Conservation (phyloP, 1,139 yeast species). For the Diutina neorugosa region DNA sequence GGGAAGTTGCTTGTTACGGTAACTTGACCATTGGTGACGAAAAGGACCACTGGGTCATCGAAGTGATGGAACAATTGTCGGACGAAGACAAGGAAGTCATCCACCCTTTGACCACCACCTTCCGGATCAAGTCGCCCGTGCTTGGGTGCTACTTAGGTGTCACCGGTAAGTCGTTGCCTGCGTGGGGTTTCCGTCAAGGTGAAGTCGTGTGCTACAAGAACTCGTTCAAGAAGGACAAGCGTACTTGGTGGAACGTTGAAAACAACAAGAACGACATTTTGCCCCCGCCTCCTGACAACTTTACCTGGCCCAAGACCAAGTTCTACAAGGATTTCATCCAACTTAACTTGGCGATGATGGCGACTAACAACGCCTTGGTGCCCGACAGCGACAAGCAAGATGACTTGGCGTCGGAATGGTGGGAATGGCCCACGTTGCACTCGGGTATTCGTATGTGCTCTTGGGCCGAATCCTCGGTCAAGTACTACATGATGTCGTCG, state of each 20-base stretch:
- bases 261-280: conserved; percentile 63
- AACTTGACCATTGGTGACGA: conserved; percentile 74
- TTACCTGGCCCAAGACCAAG: conserved; percentile 69
- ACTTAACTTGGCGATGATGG: conserved; percentile 96
- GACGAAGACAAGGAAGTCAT: conserved; percentile 51
- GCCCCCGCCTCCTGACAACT: conserved; percentile 62
- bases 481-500: conserved; percentile 84
- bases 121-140: conserved; percentile 59
- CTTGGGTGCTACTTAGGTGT: conserved; percentile 82
- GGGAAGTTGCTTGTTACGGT: conserved; percentile 92
- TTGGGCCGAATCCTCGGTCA: conserved; percentile 73
- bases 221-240: conserved; percentile 74
- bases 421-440: conserved; percentile 98
- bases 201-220: conserved; percentile 80
- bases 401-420: conserved; percentile 79
- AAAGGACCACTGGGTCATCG: conserved; percentile 91
- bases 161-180: conserved; percentile 71
- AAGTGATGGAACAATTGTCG: conserved; percentile 70
- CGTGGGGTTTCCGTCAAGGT: conserved; percentile 98
- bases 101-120: conserved; percentile 80
- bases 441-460: conserved; percentile 93
- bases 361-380: conserved; percentile 89
- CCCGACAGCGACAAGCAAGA: conserved; percentile 91
- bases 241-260: conserved; percentile 98
- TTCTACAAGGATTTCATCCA: conserved; percentile 86